Evolutionary conservation across 2,329 filamentous ascomycete species (phyloP), one percentile per base, ranked within the genome.

Genomic region (Apiospora hydei): DNA sequence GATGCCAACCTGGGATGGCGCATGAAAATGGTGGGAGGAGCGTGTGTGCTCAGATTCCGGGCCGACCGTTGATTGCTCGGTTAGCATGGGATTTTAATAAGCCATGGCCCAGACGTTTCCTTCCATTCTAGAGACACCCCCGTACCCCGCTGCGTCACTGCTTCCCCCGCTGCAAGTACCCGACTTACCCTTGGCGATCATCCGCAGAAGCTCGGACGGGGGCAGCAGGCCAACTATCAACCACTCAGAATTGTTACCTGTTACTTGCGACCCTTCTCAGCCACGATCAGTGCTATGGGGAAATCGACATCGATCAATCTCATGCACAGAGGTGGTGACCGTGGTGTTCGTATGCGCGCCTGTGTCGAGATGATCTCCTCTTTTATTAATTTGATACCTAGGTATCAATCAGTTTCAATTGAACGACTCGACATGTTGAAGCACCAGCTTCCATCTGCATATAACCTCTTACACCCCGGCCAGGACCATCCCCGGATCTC

Each of bases 151-250:
- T 24, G 34, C 16, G 10, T 64, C 21, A 64, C 18, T 51, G n/a
- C 7, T 26, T 24, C 49, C 47, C 47, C 49, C 49, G 49, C 49
- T n/a, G 34, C 57, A 41, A n/a, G 57, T 41, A 64, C 57, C 53
- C 57, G 21, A n/a, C 57, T 13, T 64, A 64, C 18, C 21, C 21
- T 41, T n/a, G 57, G 57, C 18, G 57, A 64, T 64, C 57, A 64
- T 64, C 57, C 57, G 57, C 57, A 41, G 26, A 64, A 64, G 57
- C 57, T 64, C 57, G 57, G 57, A 64, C 57, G 57, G 57, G 53
- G 16, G 34, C 53, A 21, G n/a, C 34, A 41, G 57, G 21, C 41
- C 49, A 51, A 14, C 34, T n/a, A 21, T n/a, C 49, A 14, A 51
- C 49, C 49, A 61, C 34, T 61, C 53, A 18, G 11, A 16, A 16